Evolutionary conservation across 2,329 filamentous ascomycete genomes (phyloP), one percentile per base, ranked within the genome.

Genomic region (Phialophora macrospora): DNA sequence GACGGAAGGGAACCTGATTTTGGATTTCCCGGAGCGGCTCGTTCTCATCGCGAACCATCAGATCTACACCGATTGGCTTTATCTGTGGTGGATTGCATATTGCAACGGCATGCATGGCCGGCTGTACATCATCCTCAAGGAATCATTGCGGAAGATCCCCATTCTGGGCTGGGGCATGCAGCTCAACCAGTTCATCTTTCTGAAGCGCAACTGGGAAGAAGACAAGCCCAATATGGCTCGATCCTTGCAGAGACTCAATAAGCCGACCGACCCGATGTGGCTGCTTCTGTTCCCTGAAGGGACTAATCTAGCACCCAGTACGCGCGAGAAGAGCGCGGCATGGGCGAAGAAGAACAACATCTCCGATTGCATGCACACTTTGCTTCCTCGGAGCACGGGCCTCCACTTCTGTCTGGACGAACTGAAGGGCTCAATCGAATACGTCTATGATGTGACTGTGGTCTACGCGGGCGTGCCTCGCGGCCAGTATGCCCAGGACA

Each of bases 61-160:
- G 80, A 88, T 96, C 60, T 96, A 96, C 75, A 94, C 92, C 8
- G 92, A 96, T 78, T 96, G 92, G 92, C 79, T 96, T 8, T 96
- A 96, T 75, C 85, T 96, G 7, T 96, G 92, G 92, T 96, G 92
- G 92, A 88, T 92, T 28, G 91, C 88, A n/a, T 96, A 96, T 73
- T 92, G 90, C 28, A 90, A 90, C 64, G 84, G 85, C 60, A 92
- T 92, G 86, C 90, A 95, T 73, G 92, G 93, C 11, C 90, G 92
- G 74, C 84, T 96, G 73, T 96, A 92, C 80, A 96, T 96, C 75
- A 94, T 96, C 73, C 81, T 96, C 60, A 96, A 96, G 74, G 91
- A 96, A 75, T 93, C 91, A 1, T 81, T 96, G 68, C 93, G 91
- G 76, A 89, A 87, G 71, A 88, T 96, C 17, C 92, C 92, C 1